Evolutionary conservation across 805 yeast species (phyloP).

Genomic region (Monosporozyma unispora): DNA sequence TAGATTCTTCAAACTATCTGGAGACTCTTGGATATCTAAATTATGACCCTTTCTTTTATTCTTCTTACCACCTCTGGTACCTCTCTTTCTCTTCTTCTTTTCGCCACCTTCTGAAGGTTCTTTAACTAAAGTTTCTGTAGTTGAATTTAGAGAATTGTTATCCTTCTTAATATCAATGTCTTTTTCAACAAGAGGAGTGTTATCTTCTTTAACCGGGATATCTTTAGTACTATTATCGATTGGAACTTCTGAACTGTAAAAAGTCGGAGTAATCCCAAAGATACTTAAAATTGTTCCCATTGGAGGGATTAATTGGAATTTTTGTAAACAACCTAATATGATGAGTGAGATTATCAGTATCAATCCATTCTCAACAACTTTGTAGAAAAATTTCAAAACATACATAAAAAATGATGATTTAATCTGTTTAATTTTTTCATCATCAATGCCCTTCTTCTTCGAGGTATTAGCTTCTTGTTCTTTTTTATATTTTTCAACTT

Average conservation of each 20-base stretch:
- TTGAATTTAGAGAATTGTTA: constrained; percentile 6
- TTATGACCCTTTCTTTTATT: constrained; percentile 21
- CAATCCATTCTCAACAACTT: constrained; percentile 34
- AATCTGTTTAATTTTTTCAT: not conserved
- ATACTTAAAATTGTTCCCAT: constrained; percentile 25
- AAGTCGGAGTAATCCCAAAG: constrained; percentile 24
- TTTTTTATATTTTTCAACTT: not conserved
- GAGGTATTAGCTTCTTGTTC: not conserved
- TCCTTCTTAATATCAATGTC: not conserved
- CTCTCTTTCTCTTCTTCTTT: constrained; percentile 62
- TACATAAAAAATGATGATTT: constrained; percentile 4
- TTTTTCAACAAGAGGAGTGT: not conserved
- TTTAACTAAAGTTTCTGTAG: not conserved
- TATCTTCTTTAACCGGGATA: not conserved
- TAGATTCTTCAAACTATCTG: constrained; percentile 37
- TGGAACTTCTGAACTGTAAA: not conserved
- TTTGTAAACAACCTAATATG: constrained; percentile 23
- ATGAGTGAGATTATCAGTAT: constrained; percentile 29
- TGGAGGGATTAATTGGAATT: constrained; percentile 28
- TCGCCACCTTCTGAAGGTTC: constrained; percentile 6
- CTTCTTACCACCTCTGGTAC: constrained; percentile 75
- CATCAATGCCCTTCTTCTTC: not conserved
- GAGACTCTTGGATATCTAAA: not conserved
- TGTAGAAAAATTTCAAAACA: constrained; percentile 9
- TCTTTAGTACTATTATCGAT: not conserved